Conservation (phyloP, 208 protist species). For the Entamoeba invadens region DNA sequence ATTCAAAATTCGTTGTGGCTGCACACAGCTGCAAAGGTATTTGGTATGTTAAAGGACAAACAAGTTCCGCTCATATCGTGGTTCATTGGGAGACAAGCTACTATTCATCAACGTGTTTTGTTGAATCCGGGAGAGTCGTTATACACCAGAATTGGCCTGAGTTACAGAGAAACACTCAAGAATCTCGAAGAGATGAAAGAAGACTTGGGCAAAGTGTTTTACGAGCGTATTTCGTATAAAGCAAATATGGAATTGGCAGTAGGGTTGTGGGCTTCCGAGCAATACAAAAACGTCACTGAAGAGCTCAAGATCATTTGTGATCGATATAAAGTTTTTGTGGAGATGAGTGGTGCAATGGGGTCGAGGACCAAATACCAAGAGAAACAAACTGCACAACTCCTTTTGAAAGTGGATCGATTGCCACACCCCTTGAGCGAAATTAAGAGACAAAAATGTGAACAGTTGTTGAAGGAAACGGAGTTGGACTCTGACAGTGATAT, state of each 20-base stretch:
- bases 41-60: background rate
- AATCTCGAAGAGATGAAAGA: background rate
- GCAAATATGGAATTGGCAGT: background rate
- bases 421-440: background rate
- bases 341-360: background rate
- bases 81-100: background rate
- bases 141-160: background rate
- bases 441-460: background rate
- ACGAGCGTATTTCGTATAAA: background rate
- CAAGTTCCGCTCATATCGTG: background rate
- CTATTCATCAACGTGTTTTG: background rate
- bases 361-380: background rate
- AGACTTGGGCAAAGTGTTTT: background rate
- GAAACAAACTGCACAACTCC: background rate
- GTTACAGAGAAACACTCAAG: background rate
- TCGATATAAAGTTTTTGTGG: background rate
- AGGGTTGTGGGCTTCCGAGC: background rate
- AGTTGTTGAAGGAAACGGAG: background rate
- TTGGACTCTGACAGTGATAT: background rate
- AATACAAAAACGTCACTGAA: background rate
- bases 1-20: background rate
- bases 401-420: background rate
- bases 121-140: background rate
- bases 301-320: background rate
- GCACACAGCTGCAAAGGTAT: background rate